Percentiles rank a stretch among this genome's conserved stretches.
Evolutionary conservation across 192 early-diverging fungal species (phyloP).

Genomic region (Pilobolus umbonatus): DNA sequence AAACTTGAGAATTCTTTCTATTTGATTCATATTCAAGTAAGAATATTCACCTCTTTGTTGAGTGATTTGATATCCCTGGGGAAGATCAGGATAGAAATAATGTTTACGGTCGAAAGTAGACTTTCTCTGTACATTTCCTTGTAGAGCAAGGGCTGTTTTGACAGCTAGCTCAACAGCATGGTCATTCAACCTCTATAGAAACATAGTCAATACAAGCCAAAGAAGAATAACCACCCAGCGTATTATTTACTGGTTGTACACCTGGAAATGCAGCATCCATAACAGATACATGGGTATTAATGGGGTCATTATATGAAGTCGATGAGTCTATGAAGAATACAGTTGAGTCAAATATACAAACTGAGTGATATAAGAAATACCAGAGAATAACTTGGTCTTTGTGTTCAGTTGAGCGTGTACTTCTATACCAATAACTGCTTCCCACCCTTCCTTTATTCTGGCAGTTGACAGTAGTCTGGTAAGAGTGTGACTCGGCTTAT

Average conservation of each 20-base stretch:
- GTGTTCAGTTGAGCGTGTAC: conserved; percentile 81
- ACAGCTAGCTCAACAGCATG: conserved; percentile 71
- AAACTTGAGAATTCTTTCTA: not conserved
- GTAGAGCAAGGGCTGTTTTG: conserved; percentile 66
- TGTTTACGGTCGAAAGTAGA: conserved; percentile 93
- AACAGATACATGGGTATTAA: conserved; percentile 70
- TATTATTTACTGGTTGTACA: conserved; percentile 64
- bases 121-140: conserved; percentile 52
- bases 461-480: not conserved
- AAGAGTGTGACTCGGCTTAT: not conserved
- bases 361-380: conserved; percentile 25
- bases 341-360: not conserved
- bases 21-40: not conserved
- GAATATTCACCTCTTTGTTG: conserved; percentile 63
- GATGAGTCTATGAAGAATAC: conserved; percentile 27
- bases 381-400: conserved; percentile 81
- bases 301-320: conserved; percentile 50
- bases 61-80: conserved; percentile 93
- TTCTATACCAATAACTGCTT: conserved; percentile 83
- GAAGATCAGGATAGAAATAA: conserved; percentile 93
- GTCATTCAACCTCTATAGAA: conserved; percentile 58
- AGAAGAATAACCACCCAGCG: not conserved
- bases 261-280: conserved; percentile 89
- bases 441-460: conserved; percentile 38
- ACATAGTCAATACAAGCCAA: not conserved